These are phyloP conservation scores for Rhexocercosporidium sp. DNA, from an alignment of 2,329 filamentous ascomycete species.

Conservation along the genomic window DNA sequence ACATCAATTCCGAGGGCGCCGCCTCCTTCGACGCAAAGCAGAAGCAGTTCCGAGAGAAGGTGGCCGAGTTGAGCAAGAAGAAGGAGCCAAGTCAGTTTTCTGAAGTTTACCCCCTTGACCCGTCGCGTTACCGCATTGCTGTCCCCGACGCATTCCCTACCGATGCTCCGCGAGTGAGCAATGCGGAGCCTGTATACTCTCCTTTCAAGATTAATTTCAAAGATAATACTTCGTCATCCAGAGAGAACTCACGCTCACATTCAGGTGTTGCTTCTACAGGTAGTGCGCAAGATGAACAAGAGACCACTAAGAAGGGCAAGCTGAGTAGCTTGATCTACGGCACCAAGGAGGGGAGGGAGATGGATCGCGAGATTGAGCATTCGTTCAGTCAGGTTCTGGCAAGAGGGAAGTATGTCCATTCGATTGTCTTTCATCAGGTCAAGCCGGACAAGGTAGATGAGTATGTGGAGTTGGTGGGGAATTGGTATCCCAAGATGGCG, in stretches of 20 bases:
- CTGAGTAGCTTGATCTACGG: conserved; percentile 93
- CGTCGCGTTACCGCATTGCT: conserved; percentile 45
- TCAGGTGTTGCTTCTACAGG: conserved; percentile 67
- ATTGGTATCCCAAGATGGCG: conserved; percentile 93
- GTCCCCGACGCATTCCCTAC: conserved; percentile 43
- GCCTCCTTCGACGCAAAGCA: conserved; percentile 82
- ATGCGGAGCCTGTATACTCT: conserved; percentile 45
- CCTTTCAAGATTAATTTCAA: neutral
- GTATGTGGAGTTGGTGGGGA: conserved; percentile 86
- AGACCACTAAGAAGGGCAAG: conserved; percentile 65
- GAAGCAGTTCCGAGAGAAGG: conserved; percentile 82
- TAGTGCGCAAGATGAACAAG: conserved; percentile 61
- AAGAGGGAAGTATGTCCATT: conserved; percentile 97
- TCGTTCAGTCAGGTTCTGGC: conserved; percentile 95
- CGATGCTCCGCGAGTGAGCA: conserved; percentile 51
- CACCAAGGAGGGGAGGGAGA: conserved; percentile 90
- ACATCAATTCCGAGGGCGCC: conserved; percentile 77
- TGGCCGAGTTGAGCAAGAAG: conserved; percentile 75
- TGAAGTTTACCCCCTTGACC: conserved; percentile 47
- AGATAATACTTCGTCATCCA: neutral
- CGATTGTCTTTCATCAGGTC: conserved; percentile 95
- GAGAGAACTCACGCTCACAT: conserved; percentile 45
- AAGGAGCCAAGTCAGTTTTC: conserved; percentile 83
- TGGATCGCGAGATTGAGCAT: conserved; percentile 94
- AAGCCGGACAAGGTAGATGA: conserved; percentile 96